Conservation (phyloP, 2,329 filamentous ascomycete species). For the Botrytis cinerea region DNA sequence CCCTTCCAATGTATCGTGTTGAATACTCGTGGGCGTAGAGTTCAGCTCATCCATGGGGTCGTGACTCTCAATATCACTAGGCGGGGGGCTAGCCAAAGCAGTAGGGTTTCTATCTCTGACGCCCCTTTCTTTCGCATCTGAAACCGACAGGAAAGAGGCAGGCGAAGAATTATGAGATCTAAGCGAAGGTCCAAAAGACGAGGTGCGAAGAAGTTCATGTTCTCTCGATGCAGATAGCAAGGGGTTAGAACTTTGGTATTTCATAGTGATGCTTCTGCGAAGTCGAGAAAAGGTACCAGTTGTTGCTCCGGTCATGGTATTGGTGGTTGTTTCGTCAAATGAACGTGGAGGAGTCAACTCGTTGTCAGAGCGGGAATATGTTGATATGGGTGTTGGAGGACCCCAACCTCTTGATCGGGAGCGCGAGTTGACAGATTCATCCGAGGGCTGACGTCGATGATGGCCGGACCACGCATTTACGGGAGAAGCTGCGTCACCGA, state of each 20-base stretch:
- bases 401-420: slow-evolving; percentile 24
- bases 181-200: slow-evolving; percentile 16
- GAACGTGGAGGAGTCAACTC: slow-evolving; percentile 25
- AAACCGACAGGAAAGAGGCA: slow-evolving; percentile 16
- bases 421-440: slow-evolving; percentile 24
- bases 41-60: slow-evolving; percentile 19
- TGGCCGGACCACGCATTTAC: neutral
- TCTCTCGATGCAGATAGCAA: slow-evolving; percentile 12
- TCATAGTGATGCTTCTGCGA: slow-evolving; percentile 21
- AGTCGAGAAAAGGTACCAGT: slow-evolving; percentile 21
- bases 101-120: neutral
- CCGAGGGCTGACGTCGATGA: slow-evolving; percentile 22
- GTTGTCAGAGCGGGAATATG: slow-evolving; percentile 27
- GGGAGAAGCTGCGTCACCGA: neutral
- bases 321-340: slow-evolving; percentile 2
- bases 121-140: slow-evolving; percentile 5
- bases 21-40: neutral
- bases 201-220: slow-evolving; percentile 18
- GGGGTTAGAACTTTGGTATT: slow-evolving; percentile 9
- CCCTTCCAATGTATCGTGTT: neutral
- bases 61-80: slow-evolving; percentile 9
- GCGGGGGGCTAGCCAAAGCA: slow-evolving; percentile 9
- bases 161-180: slow-evolving; percentile 12
- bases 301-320: neutral
- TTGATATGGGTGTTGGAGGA: slow-evolving; percentile 27